phyloP scores from a whole-genome alignment of 164 flowering plant species.

The Nelumbo lutea region DNA sequence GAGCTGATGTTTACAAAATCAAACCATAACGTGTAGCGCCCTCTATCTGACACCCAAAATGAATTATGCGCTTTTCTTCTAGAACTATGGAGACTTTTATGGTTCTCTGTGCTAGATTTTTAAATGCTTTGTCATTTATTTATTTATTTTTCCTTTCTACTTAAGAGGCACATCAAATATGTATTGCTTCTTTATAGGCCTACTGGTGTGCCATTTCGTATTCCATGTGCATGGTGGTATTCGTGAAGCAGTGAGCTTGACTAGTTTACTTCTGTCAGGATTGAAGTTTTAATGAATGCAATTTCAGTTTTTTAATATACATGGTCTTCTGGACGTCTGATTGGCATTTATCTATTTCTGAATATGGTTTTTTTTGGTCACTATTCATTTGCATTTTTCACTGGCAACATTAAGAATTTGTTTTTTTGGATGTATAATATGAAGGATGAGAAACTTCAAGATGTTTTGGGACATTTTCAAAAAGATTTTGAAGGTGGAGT shows the following conservation, averaged over 20 bases:
- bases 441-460: slow-evolving; percentile 52
- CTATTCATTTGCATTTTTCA: not conserved
- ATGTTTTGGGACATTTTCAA: slow-evolving; percentile 71
- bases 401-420: not conserved
- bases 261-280: not conserved
- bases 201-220: too few species aligned
- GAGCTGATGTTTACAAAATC: too few species aligned
- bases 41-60: too few species aligned
- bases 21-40: too few species aligned
- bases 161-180: too few species aligned
- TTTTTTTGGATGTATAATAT: not conserved
- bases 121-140: too few species aligned
- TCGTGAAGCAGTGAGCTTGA: not conserved
- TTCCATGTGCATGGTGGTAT: not conserved
- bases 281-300: not conserved
- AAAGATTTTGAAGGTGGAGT: slow-evolving; percentile 77
- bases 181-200: too few species aligned
- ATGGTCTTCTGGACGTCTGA: not conserved
- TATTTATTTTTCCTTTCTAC: too few species aligned
- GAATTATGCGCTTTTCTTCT: too few species aligned
- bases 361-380: not conserved
- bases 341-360: not conserved
- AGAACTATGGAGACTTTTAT: too few species aligned
- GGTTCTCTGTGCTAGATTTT: too few species aligned
- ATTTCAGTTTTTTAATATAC: not conserved